Conservation (phyloP, 345 rosid genomes). For the Draba incana region DNA sequence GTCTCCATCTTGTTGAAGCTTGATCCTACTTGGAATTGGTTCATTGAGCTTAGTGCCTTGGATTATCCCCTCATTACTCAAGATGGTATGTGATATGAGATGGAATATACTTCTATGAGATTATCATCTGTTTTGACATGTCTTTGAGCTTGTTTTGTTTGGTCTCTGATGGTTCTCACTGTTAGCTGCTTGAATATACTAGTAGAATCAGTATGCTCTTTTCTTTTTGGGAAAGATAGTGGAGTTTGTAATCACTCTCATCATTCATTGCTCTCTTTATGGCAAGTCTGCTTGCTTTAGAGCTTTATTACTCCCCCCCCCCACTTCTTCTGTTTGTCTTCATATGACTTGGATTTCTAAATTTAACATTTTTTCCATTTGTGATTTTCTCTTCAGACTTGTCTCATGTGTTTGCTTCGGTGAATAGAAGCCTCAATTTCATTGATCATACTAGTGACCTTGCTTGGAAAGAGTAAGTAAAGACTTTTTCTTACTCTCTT, state of each 20-base stretch:
- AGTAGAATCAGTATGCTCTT: neutral
- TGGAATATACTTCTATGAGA: no score
- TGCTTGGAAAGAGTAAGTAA: conserved; percentile 97
- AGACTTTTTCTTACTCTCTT: neutral
- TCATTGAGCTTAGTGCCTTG: conserved; percentile 74
- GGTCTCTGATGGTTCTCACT: neutral
- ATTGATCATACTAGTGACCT: conserved; percentile 94
- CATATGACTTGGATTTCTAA: conserved; percentile 22
- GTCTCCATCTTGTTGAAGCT: conserved; percentile 78
- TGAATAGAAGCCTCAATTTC: conserved; percentile 84
- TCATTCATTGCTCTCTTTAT: conserved; percentile 31
- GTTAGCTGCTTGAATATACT: conserved; percentile 13
- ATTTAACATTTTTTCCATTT: conserved; percentile 5
- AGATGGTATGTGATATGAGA: conserved; percentile 62
- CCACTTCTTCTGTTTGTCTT: conserved; percentile 21
- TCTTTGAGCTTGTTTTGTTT: conserved; percentile 9
- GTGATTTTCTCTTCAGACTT: conserved; percentile 61
- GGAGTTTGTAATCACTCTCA: conserved; percentile 24
- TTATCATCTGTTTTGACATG: no score
- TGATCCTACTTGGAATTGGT: conserved; percentile 90
- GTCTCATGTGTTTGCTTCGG: conserved; percentile 76
- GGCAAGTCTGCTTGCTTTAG: conserved; percentile 15
- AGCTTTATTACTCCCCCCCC: conserved; percentile 28
- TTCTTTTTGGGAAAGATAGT: neutral
- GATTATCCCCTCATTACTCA: conserved; percentile 96